Evolutionary conservation across 768 basidiomycete genomes (phyloP).

Genomic region (Amanita rubescens): DNA sequence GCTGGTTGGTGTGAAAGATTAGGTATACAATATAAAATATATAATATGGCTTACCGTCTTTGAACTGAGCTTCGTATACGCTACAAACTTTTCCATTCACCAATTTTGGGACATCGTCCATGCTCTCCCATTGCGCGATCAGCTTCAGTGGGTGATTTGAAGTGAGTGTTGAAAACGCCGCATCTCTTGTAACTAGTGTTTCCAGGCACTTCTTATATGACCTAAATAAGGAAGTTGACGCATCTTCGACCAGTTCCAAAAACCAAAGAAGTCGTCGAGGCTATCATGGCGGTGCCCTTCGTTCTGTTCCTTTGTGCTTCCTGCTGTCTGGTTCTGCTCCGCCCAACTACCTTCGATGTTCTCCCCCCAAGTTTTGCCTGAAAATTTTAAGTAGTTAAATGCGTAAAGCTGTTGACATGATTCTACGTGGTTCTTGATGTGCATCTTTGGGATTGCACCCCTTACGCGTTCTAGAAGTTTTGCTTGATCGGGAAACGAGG

Average conservation of each 20-base stretch:
- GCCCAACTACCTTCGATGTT: background rate
- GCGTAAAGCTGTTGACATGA: background rate
- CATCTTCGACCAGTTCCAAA: slow-evolving; percentile 13
- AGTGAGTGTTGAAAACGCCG: background rate
- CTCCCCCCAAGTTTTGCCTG: background rate
- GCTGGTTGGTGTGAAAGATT: background rate
- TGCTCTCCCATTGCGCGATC: background rate
- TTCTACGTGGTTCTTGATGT: slow-evolving; percentile 3
- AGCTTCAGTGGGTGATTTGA: background rate
- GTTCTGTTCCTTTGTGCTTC: slow-evolving; percentile 13
- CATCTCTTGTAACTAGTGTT: background rate
- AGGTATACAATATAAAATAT: background rate
- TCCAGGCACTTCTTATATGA: background rate
- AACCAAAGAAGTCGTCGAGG: slow-evolving; percentile 4
- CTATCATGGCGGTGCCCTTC: slow-evolving; percentile 13
- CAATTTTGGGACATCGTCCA: background rate
- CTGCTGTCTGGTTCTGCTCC: background rate
- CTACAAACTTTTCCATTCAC: background rate
- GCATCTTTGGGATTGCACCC: slow-evolving; percentile 10
- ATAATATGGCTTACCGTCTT: background rate
- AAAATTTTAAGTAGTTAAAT: background rate
- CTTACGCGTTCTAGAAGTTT: background rate
- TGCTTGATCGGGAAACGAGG: background rate
- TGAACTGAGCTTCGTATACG: background rate
- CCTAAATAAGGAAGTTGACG: background rate